Evolutionary conservation across 306 rosid genomes (phyloP).

Genomic region (Prosopis cineraria): DNA sequence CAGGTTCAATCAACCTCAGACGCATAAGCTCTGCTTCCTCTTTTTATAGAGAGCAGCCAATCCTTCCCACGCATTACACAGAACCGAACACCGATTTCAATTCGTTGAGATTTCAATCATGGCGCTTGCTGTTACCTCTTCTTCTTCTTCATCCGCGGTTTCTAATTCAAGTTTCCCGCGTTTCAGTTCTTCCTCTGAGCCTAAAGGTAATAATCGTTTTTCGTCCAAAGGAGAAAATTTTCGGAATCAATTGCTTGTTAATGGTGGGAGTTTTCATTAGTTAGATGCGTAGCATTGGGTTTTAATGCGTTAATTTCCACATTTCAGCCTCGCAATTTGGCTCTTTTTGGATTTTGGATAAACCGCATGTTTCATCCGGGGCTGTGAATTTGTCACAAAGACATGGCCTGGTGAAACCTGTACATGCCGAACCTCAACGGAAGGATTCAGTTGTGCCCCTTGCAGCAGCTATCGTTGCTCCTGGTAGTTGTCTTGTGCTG

Average conservation of each 20-base stretch:
- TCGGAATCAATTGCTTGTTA: neutral
- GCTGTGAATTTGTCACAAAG: conserved; percentile 43
- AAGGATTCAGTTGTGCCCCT: conserved; percentile 60
- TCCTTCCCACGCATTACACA: too few species aligned
- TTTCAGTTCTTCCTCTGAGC: conserved; percentile 49
- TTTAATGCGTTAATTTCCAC: neutral
- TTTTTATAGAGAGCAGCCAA: neutral
- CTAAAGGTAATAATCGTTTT: conserved; percentile 44
- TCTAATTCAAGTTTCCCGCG: conserved; percentile 50
- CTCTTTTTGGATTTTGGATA: conserved; percentile 46
- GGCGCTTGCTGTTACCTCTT: conserved; percentile 70
- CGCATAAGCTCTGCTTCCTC: neutral
- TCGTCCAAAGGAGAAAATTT: too few species aligned
- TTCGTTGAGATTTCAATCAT: conserved; percentile 25
- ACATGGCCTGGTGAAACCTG: conserved; percentile 44
- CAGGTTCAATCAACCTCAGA: conserved; percentile 60
- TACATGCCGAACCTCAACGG: conserved; percentile 57
- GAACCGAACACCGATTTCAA: neutral
- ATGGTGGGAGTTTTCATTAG: neutral
- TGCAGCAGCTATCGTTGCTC: conserved; percentile 57
- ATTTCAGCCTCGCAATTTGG: conserved; percentile 64
- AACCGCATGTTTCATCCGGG: conserved; percentile 30
- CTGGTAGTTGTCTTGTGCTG: conserved; percentile 47
- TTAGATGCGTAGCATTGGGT: neutral
- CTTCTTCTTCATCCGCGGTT: conserved; percentile 56